Conservation (phyloP, 2,329 filamentous ascomycete genomes). For the Plenodomus biglobosus region DNA sequence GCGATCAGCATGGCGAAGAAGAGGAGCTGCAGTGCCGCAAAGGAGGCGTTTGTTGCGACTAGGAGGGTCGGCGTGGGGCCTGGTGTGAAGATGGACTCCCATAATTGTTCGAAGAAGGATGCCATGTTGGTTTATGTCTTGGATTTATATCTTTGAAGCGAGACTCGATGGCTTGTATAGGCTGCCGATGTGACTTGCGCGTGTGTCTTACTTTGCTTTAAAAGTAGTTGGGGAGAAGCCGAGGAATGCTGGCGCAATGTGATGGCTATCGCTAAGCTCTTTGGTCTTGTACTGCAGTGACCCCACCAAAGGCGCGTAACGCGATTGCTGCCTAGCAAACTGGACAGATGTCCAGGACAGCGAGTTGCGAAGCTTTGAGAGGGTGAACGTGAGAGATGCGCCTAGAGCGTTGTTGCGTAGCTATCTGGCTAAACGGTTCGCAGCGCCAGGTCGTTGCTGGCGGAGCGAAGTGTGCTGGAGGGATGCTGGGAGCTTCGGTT, state of each 20-base stretch:
- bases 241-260: not conserved
- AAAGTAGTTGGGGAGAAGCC: not conserved
- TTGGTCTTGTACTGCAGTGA: not conserved
- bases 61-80: constrained; percentile 87
- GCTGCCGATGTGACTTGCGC: not conserved
- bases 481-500: not conserved
- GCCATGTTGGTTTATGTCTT: constrained; percentile 35
- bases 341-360: constrained; percentile 1
- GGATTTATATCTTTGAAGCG: not conserved
- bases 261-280: not conserved
- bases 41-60: constrained; percentile 85
- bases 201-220: not conserved
- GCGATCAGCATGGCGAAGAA: constrained; percentile 74
- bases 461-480: constrained; percentile 1
- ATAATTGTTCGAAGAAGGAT: constrained; percentile 71
- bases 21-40: constrained; percentile 79
- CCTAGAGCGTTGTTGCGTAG: not conserved
- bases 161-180: too few relatives aligned
- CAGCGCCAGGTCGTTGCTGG: constrained; percentile 1
- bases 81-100: constrained; percentile 90
- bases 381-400: not conserved
- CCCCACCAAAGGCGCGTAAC: not conserved
- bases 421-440: not conserved
- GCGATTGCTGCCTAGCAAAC: constrained; percentile 7
- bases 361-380: constrained; percentile 5